Evolutionary conservation across 441 rosid genomes (phyloP), one percentile per base, ranked within the genome.

Genomic region (Viola pubescens): DNA sequence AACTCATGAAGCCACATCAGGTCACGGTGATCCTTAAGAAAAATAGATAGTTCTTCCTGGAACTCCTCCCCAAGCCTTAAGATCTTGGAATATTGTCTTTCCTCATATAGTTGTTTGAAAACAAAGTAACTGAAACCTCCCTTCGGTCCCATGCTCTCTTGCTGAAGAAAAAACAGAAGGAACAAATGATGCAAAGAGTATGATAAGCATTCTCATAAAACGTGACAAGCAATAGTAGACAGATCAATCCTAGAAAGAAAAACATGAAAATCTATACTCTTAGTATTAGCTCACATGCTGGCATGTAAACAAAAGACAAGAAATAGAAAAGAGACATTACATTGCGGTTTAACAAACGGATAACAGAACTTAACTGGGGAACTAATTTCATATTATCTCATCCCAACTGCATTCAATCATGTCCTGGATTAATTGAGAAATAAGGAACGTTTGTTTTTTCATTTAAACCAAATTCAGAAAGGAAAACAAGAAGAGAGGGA

Each of bases 51-150:
- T 72, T 86, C 95, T 52, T 85, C 90, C 57, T 74, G 96, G 65
- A 94, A 94, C 60, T 94, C 99, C 75, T 94, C 99, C 47, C 99
- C 99, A 37, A 90, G 94, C 79, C 94, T 76, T 64, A 90, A 72
- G 70, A 94, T 84, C 82, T 80, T 81, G 34, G 99, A 80, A 59
- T 79, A 82, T 56, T 88, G 94, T 70, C 74, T 81, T 73, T 67
- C 84, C 59, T 69, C 71, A 57, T 79, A 79, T 49, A 94, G 70
- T 73, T 88, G 91, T 62, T 86, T 72, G 71, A 90, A 90, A 61
- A 88, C 99, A 70, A 79, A 94, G 74, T 83, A 83, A 70, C 94
- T 81, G 82, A 90, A 94, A 58, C 99, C 99, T 74, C 94, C 86
- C 53, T 76, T 84, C 52, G 96, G 95, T 58, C 95, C 99, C 82